Evolutionary conservation across 176 grass and related monocot genomes (phyloP).

Genomic region (Aegilops umbellulata): DNA sequence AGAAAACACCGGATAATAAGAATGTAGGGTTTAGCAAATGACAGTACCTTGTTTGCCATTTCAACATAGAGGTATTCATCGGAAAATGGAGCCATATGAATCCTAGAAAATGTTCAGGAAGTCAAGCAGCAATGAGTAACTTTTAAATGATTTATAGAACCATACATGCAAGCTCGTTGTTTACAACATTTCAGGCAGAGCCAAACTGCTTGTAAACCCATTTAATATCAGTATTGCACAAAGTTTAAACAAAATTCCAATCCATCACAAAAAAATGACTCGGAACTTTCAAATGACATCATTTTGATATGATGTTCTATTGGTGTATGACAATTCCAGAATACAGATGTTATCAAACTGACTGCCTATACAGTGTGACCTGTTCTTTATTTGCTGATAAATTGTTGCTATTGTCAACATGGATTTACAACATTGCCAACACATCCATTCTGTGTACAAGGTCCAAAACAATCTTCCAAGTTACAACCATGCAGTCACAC

Average conservation of each 20-base stretch:
- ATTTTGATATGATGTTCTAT: not conserved
- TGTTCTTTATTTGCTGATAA: not conserved
- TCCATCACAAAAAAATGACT: not conserved
- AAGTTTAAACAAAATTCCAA: not conserved
- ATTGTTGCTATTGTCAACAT: not conserved
- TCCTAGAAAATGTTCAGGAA: conserved; percentile 59
- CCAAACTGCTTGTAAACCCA: conserved; percentile 6
- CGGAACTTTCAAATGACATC: not conserved
- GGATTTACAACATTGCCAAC: not conserved
- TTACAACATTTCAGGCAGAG: not conserved
- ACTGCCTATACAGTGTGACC: not conserved
- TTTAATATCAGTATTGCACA: not conserved
- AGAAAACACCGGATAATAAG: not conserved
- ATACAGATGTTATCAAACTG: conserved; percentile 3
- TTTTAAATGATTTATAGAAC: conserved; percentile 1
- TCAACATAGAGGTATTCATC: conserved; percentile 99
- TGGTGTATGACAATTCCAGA: not conserved
- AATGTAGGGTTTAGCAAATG: not conserved
- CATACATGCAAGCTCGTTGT: not conserved
- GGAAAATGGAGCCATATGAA: conserved; percentile 98
- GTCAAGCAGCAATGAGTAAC: conserved; percentile 20
- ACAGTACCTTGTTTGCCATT: conserved; percentile 97
- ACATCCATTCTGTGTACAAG: not conserved
- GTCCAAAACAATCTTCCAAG: not conserved
- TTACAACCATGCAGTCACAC: not conserved